These are phyloP conservation scores for Fonsecaea pedrosoi DNA, from an alignment of 2,329 filamentous ascomycete species.

Conservation along the genomic window DNA sequence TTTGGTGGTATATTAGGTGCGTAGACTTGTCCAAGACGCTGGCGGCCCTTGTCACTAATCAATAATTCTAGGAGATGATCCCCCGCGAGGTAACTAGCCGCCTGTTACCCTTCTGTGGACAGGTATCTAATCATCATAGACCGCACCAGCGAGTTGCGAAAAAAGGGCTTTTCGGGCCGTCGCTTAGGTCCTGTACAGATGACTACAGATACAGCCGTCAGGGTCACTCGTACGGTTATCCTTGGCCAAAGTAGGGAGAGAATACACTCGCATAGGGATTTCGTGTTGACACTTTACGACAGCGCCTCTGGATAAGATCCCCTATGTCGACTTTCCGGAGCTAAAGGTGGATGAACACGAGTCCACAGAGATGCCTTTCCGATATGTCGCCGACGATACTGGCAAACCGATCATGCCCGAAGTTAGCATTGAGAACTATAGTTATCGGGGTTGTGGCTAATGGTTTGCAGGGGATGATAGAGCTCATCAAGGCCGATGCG, in stretches of 20 bases:
- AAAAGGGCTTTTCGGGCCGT: slow-evolving; percentile 88
- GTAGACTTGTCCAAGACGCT: not conserved
- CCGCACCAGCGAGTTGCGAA: slow-evolving; percentile 90
- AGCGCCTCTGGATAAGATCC: slow-evolving; percentile 80
- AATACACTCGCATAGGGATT: not conserved
- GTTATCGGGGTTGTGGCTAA: slow-evolving; percentile 34
- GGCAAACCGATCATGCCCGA: slow-evolving; percentile 89
- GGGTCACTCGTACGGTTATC: slow-evolving; percentile 87
- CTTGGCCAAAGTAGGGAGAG: slow-evolving; percentile 74
- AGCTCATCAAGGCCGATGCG: slow-evolving; percentile 89
- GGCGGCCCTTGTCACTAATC: slow-evolving; percentile 1
- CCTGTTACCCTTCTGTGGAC: not conserved
- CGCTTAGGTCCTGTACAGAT: slow-evolving; percentile 92
- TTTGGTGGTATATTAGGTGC: slow-evolving; percentile 94
- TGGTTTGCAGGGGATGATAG: slow-evolving; percentile 79
- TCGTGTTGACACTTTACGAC: slow-evolving; percentile 17
- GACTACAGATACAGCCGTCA: slow-evolving; percentile 96
- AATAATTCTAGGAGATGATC: slow-evolving; percentile 75
- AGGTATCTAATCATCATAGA: slow-evolving; percentile 20
- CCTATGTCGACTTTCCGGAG: slow-evolving; percentile 87
- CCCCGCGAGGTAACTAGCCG: slow-evolving; percentile 67
- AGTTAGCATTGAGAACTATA: slow-evolving; percentile 56
- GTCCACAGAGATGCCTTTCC: slow-evolving; percentile 96
- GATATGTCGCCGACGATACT: slow-evolving; percentile 79
- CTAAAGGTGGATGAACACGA: slow-evolving; percentile 89